Evolutionary conservation across 306 rosid species (phyloP).

Genomic region (Acmispon strigosus): DNA sequence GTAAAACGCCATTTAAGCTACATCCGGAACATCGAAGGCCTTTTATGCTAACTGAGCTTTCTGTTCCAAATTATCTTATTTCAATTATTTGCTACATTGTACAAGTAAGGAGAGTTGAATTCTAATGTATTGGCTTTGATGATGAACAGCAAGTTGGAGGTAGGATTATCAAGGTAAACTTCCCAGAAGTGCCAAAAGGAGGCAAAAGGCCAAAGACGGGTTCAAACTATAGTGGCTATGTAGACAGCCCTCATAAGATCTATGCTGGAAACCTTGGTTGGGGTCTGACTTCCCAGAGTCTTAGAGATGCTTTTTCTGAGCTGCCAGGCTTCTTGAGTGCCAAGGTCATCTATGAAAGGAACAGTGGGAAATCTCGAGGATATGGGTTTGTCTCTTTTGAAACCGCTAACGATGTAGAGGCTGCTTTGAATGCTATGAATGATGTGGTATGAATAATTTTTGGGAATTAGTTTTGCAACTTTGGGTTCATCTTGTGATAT

Average conservation of each 20-base stretch:
- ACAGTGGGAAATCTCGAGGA: conserved; percentile 54
- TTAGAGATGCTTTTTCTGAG: conserved; percentile 51
- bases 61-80: background rate
- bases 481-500: background rate
- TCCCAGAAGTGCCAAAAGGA: conserved; percentile 65
- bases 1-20: too few relatives aligned
- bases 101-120: background rate
- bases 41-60: background rate
- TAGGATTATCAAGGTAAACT: conserved; percentile 59
- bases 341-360: conserved; percentile 69
- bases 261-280: conserved; percentile 86
- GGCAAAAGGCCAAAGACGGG: conserved; percentile 51
- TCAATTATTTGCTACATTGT: background rate
- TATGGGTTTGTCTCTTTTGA: conserved; percentile 70
- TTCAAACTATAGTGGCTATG: conserved; percentile 41
- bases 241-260: conserved; percentile 67
- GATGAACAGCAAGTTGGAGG: conserved; percentile 57
- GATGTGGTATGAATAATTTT: conserved; percentile 56
- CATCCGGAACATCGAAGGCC: too few relatives aligned
- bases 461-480: background rate
- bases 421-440: conserved; percentile 56
- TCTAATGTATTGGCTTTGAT: conserved; percentile 9
- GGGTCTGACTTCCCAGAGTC: conserved; percentile 58
- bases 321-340: conserved; percentile 67
- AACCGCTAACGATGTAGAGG: conserved; percentile 44